Evolutionary conservation across 1,284 basidiomycete species (phyloP).

Genomic region (Fistulina hepatica): DNA sequence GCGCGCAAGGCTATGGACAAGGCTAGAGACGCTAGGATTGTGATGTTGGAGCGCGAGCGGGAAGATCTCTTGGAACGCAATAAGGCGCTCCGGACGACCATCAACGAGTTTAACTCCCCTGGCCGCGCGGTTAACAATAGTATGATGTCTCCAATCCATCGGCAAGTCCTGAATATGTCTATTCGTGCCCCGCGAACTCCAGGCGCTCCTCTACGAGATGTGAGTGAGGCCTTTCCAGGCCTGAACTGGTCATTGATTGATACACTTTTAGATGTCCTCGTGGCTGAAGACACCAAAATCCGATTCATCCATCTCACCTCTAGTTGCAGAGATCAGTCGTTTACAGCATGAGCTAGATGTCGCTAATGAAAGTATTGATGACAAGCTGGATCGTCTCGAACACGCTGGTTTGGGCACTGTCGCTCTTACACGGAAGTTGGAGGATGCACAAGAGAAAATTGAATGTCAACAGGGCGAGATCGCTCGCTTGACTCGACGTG

Average conservation of each 20-base stretch:
- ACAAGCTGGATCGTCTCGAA: slow-evolving; percentile 74
- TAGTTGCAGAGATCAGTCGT: slow-evolving; percentile 53
- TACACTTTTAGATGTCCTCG: slow-evolving; percentile 41
- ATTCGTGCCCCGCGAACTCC: slow-evolving; percentile 63
- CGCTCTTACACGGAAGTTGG: slow-evolving; percentile 55
- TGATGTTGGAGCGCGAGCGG: slow-evolving; percentile 64
- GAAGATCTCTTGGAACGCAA: slow-evolving; percentile 64
- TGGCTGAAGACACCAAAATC: slow-evolving; percentile 56
- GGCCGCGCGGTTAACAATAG: slow-evolving; percentile 40
- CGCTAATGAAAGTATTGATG: slow-evolving; percentile 75
- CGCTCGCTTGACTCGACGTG: slow-evolving; percentile 46
- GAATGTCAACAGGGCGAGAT: slow-evolving; percentile 55
- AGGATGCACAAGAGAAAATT: slow-evolving; percentile 53
- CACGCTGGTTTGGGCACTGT: slow-evolving; percentile 65
- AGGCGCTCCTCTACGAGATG: slow-evolving; percentile 65
- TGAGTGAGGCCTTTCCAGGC: slow-evolving; percentile 27
- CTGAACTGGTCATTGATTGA: slow-evolving; percentile 5
- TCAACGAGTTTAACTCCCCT: slow-evolving; percentile 44
- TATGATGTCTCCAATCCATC: slow-evolving; percentile 60
- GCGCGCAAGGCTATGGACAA: slow-evolving; percentile 63
- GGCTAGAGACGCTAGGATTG: slow-evolving; percentile 62
- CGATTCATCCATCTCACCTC: slow-evolving; percentile 42
- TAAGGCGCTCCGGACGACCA: slow-evolving; percentile 39
- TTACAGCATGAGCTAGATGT: slow-evolving; percentile 60
- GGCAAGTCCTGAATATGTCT: slow-evolving; percentile 57